Base-by-base conservation (phyloP, 768 basidiomycete genomes). In the Suillus variegatus region DNA sequence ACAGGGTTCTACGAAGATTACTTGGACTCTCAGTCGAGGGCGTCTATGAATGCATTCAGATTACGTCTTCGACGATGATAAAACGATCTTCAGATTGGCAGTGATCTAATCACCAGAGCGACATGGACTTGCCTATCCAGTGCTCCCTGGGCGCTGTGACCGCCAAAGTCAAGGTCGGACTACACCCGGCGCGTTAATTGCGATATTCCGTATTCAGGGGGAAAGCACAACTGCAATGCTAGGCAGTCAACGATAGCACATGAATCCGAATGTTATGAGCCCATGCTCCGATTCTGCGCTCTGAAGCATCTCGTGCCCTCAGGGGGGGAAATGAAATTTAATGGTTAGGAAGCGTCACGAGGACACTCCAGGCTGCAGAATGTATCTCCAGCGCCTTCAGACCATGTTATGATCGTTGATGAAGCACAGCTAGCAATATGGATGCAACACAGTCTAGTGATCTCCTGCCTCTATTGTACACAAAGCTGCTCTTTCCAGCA, bases 1-100 rank as follows among this genome's bases (percentile, higher is more conserved):
- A 86, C 85, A 25, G 91, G 90, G 22, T 94, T 94, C 70, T 94
- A 94, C 68, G 89, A 91, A 52, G 82, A 88, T 52, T 93, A 93
- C 73, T 80, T 93, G n/a, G 86, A 89, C 69, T 76, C 85, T 4
- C 79, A 86, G 32, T 91, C 91, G 20, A 84, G 86, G 62, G 84
- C 84, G 4, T 93, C 92, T 6, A 92, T 89, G 76, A 94, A 94
- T 72, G 93, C 92, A 7, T 90, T 93, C 76, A 82, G 86, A 56
- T 77, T 94, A 64, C 87, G 93, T 7, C 83, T 94, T 55, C 88
- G 92, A 64, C 86, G 86, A 43, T 84, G 70, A 79, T 47, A 25
- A 22, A 20, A 8, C 20, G 16, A 61, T 64, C 22, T n/a, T 18
- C 16, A 10, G 9, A 58, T 58, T 54, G 25, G 14, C 25, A 10